A percentile compares a stretch with the other conserved stretches of the same genome.
Conservation (phyloP, 208 protist species). For the Trypanosoma brucei region DNA sequence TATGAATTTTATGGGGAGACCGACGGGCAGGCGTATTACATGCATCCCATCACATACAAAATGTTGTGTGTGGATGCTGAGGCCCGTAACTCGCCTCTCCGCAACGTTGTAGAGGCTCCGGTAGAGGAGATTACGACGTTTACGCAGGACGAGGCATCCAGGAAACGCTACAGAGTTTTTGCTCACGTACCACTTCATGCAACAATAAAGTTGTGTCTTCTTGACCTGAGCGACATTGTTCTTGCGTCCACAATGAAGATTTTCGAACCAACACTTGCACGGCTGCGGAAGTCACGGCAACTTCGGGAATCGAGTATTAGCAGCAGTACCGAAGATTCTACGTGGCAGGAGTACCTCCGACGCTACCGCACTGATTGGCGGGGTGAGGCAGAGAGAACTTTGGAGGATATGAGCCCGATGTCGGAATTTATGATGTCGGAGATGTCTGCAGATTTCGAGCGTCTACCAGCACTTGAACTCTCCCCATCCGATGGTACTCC, state of each 20-base stretch:
- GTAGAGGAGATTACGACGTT: slow-evolving; percentile 68
- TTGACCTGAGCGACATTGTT: slow-evolving; percentile 60
- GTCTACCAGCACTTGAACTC: slow-evolving; percentile 46
- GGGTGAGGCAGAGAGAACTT: neutral
- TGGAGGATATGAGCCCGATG: neutral
- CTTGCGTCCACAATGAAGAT: slow-evolving; percentile 46
- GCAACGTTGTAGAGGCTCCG: slow-evolving; percentile 35
- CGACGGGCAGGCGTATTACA: slow-evolving; percentile 69
- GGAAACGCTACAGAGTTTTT: slow-evolving; percentile 74
- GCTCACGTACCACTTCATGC: slow-evolving; percentile 75
- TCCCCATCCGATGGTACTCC: slow-evolving; percentile 33
- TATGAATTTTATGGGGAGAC: slow-evolving; percentile 75
- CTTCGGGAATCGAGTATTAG: slow-evolving; percentile 16
- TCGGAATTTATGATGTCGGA: slow-evolving; percentile 24
- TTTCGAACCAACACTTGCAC: slow-evolving; percentile 40
- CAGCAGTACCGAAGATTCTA: slow-evolving; percentile 30
- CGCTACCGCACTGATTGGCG: slow-evolving; percentile 28
- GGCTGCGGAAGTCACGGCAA: slow-evolving; percentile 36
- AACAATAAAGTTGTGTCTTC: slow-evolving; percentile 66
- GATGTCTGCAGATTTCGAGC: slow-evolving; percentile 52
- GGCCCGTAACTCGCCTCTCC: slow-evolving; percentile 38
- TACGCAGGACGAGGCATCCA: slow-evolving; percentile 61
- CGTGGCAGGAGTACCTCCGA: slow-evolving; percentile 69
- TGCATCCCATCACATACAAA: slow-evolving; percentile 74
- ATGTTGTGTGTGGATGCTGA: slow-evolving; percentile 78